Base-by-base conservation (phyloP, 371 early-diverging fungal genomes). In the Saksenaea oblongispora region DNA sequence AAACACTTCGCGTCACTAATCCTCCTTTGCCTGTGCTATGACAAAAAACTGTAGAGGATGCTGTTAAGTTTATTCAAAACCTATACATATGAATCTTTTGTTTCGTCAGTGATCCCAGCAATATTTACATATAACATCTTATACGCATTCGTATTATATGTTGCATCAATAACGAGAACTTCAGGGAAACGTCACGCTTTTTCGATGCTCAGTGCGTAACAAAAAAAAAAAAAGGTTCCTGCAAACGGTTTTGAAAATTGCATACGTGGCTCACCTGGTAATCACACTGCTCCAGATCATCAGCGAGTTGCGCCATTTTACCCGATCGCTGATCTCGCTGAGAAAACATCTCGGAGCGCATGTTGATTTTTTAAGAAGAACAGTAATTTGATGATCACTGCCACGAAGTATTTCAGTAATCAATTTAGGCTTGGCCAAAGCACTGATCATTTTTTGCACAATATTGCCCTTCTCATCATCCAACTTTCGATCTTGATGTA, bases 41-140 rank as follows among this genome's bases (percentile, higher is more conserved):
- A n/a, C n/a, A n/a, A n/a, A n/a, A n/a, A n/a, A n/a, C n/a, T 11
- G 10, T 54, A 24, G 14, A 31, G n/a, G 54, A 31, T 31, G 18
- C 4, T n/a, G n/a, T 39, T 39, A 1, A 39, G 39, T 2, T 39
- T 11, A 11, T 39, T 39, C 11, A 59, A 24, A 5, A 59, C 47
- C 59, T 44, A 59, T 24, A 9, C 34, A 27, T 44, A 59, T 2
- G 44, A 42, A 10, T 28, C 5, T 13, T 26, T 28, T 14, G 18
- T 59, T 34, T 47, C 59, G 24, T 59, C 34, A 3, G 59, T 26
- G 13, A 59, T 47, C 44, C 44, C 59, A n/a, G 28, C 28, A 27
- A 59, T 42, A 22, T 59, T 41, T 24, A 59, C 24, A 17, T 22
- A 24, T 15, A 31, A 44, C 41, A 59, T 41, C 44, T 26, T 27